phyloP scores from a whole-genome alignment of 257 asterid genomes.

The Nyctanthes arbortristis region DNA sequence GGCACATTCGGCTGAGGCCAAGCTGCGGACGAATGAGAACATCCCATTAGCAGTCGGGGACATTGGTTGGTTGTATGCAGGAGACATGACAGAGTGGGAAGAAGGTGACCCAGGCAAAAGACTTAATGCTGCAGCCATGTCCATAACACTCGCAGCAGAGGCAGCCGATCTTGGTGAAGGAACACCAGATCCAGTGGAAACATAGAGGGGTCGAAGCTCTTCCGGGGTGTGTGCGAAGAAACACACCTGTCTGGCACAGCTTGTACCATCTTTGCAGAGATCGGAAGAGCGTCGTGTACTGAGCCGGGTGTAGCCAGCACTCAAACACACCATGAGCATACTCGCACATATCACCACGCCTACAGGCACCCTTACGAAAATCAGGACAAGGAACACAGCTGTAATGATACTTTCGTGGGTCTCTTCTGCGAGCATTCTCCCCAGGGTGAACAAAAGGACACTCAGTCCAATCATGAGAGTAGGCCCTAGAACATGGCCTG shows the following conservation, averaged over 20 bases:
- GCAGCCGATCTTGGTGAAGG: constrained; percentile 88
- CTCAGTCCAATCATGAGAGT: constrained; percentile 98
- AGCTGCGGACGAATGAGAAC: constrained; percentile 50
- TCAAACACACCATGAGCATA: constrained; percentile 98
- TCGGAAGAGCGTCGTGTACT: constrained; percentile 84
- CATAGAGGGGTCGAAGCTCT: constrained; percentile 89
- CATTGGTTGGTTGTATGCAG: constrained; percentile 66
- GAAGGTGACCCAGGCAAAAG: constrained; percentile 86
- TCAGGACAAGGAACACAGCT: constrained; percentile 99
- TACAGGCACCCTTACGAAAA: constrained; percentile 86
- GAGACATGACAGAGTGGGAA: constrained; percentile 68
- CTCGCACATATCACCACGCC: constrained; percentile 98
- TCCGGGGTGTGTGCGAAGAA: constrained; percentile 88
- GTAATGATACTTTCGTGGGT: constrained; percentile 87
- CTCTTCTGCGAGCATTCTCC: constrained; percentile 93
- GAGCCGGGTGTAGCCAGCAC: constrained; percentile 99
- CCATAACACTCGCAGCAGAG: constrained; percentile 78
- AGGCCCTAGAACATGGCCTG: constrained; percentile 95
- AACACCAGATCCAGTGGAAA: constrained; percentile 89
- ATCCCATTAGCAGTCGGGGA: constrained; percentile 79
- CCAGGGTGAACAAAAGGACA: constrained; percentile 99
- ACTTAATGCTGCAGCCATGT: constrained; percentile 83
- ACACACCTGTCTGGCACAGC: constrained; percentile 85
- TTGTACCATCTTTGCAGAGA: constrained; percentile 83
- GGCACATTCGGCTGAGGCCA: constrained; percentile 92